Conservation (phyloP, 202 grass and related monocot genomes). For the Cymbopogon flexuosus region DNA sequence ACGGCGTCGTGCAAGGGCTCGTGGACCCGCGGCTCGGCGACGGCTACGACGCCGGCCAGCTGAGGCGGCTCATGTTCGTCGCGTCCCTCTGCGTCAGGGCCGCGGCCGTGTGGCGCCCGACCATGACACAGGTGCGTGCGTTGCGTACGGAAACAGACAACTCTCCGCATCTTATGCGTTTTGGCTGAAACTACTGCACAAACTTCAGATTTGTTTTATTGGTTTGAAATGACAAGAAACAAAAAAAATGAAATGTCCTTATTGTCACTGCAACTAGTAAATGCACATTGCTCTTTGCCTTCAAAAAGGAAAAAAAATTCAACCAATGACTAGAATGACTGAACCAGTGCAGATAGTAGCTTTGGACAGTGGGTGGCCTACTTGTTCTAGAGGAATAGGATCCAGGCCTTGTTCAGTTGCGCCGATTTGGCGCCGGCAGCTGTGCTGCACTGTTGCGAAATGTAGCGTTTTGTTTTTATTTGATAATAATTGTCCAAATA, state of each 20-base stretch:
- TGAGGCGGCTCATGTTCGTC: slow-evolving; percentile 69
- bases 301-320: not conserved
- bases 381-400: not conserved
- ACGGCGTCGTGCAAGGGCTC: slow-evolving; percentile 63
- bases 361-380: slow-evolving; percentile 11
- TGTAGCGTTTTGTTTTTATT: too few species aligned
- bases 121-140: slow-evolving; percentile 75
- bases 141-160: not conserved
- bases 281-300: not conserved
- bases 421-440: too few species aligned
- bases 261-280: not conserved
- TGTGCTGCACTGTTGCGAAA: too few species aligned
- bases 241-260: not conserved
- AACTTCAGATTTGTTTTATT: not conserved
- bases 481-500: too few species aligned
- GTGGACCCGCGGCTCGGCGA: slow-evolving; percentile 74
- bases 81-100: slow-evolving; percentile 80
- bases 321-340: not conserved
- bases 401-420: too few species aligned
- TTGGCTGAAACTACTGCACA: not conserved
- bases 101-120: slow-evolving; percentile 61
- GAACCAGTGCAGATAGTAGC: not conserved
- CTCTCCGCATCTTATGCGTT: not conserved
- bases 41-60: slow-evolving; percentile 64
- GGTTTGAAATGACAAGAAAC: not conserved